Evolutionary conservation across 2,329 filamentous ascomycete genomes (phyloP).

Genomic region (Parascedosporium putredinis): DNA sequence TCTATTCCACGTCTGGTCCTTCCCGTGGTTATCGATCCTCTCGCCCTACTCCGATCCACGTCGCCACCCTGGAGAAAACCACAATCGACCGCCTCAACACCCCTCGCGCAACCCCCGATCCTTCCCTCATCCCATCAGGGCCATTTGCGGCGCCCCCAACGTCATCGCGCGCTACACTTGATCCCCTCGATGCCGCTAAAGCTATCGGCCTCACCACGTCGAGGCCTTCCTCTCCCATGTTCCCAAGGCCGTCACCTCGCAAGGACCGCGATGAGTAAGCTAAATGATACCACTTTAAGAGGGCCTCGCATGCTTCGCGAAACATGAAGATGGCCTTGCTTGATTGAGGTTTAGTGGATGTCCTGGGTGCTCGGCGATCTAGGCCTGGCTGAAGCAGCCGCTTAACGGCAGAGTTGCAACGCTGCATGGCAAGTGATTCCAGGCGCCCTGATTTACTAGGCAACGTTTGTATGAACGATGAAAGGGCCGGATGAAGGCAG

Average conservation of each 20-base stretch:
- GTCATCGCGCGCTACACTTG: conserved; percentile 19
- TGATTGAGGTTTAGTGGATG: no score
- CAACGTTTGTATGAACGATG: no score
- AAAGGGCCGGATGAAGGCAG: no score
- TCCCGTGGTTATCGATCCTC: conserved; percentile 43
- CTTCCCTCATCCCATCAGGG: neutral
- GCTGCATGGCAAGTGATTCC: no score
- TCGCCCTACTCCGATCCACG: conserved; percentile 55
- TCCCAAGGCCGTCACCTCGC: conserved; percentile 26
- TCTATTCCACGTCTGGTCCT: conserved; percentile 54
- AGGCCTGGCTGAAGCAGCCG: no score
- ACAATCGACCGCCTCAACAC: conserved; percentile 41
- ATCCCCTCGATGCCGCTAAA: conserved; percentile 29
- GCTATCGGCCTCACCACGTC: conserved; percentile 32
- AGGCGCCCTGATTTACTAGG: no score
- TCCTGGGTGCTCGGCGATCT: no score
- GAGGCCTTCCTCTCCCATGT: conserved; percentile 35
- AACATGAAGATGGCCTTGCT: no score
- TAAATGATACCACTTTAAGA: no score
- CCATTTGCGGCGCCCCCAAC: neutral
- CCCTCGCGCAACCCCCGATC: conserved; percentile 13
- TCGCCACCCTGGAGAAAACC: conserved; percentile 70
- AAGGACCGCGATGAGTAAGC: conserved; percentile 26
- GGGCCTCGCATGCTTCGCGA: no score
- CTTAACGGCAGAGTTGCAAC: no score